Evolutionary conservation across 352 stramenopile genomes (phyloP).

Genomic region (Phytopythium sindhum): DNA sequence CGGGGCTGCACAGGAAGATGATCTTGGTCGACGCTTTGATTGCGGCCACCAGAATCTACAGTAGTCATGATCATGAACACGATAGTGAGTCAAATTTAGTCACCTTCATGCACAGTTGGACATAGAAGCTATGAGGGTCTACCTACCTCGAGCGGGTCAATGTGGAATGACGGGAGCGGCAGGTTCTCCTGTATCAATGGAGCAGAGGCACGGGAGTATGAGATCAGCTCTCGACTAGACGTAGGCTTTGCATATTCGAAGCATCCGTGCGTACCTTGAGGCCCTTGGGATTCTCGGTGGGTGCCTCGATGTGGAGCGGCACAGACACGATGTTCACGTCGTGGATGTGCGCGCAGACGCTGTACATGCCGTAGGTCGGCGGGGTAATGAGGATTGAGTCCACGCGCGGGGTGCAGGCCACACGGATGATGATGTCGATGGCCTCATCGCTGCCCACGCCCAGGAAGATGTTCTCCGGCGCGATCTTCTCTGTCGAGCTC

Average conservation of each 20-base stretch:
- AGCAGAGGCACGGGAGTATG: neutral
- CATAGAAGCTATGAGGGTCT: neutral
- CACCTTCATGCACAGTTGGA: neutral
- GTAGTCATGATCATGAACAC: neutral
- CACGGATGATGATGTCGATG: constrained; percentile 97
- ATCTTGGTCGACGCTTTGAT: constrained; percentile 91
- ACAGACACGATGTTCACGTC: constrained; percentile 94
- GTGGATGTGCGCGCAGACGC: constrained; percentile 98
- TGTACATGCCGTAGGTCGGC: constrained; percentile 99
- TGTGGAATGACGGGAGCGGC: constrained; percentile 74
- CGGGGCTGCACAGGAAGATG: constrained; percentile 97
- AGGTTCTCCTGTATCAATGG: constrained; percentile 23
- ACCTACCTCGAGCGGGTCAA: constrained; percentile 60
- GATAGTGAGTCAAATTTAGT: neutral
- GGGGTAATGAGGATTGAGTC: constrained; percentile 96
- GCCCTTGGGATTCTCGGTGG: constrained; percentile 54
- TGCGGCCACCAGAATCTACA: constrained; percentile 86
- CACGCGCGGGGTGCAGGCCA: constrained; percentile 92
- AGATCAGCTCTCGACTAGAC: neutral
- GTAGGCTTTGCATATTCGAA: neutral
- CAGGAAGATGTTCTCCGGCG: constrained; percentile 94
- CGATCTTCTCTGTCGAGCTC: constrained; percentile 52
- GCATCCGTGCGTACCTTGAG: constrained; percentile 34
- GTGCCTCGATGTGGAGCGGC: constrained; percentile 82
- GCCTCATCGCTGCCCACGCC: constrained; percentile 98